Base-by-base conservation (phyloP, 2,329 filamentous ascomycete species). In the Pseudogymnoascus sp. region DNA sequence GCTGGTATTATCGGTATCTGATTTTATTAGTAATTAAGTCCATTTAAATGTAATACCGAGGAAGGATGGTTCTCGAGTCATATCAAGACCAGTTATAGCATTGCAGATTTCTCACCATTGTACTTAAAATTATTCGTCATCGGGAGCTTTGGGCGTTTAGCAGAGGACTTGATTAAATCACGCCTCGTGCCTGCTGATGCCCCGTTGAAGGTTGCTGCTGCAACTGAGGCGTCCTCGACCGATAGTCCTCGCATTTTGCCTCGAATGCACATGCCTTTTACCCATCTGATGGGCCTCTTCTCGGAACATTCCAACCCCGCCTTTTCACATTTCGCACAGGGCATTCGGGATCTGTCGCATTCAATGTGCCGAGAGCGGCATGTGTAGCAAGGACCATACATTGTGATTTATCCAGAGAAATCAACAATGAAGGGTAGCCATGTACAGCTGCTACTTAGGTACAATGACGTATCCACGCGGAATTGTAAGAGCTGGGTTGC, bases 361-460 rank as follows among this genome's bases (percentile, higher is more conserved):
- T 74, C 71, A 45, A 75, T 70, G 60, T 69, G 73, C 49, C 73
- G 71, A 4, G 67, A 72, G 23, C 72, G 72, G 64, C 73, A 75
- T 23, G 73, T 75, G 63, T 73, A 75, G 63, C 73, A 75, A 3
- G 69, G 39, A 8, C 64, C 60, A 16, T 30, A 25, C 65, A 69
- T 68, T 19, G 60, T 22, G 58, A 35, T 35, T 39, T 38, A 58
- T 58, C 52, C 39, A 23, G 39, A 42, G 39, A 23, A 42, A 42
- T 23, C 19, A 42, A 23, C 19, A 42, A 42, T 23, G 39, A 42
- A 12, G 9, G 19, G 19, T 23, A 42, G 39, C 19, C 19, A 42
- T 42, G 11, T 42, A 14, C 39, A 23, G 39, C 9, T 42, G 39
- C 39, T 23, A 12, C 39, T 23, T 11, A 14, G 16, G 19, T 23